A percentile compares a stretch with the other conserved stretches of the same genome.
These are phyloP conservation scores for Ottelia alismoides DNA, from an alignment of 106 monocot species.

Conservation along the genomic window DNA sequence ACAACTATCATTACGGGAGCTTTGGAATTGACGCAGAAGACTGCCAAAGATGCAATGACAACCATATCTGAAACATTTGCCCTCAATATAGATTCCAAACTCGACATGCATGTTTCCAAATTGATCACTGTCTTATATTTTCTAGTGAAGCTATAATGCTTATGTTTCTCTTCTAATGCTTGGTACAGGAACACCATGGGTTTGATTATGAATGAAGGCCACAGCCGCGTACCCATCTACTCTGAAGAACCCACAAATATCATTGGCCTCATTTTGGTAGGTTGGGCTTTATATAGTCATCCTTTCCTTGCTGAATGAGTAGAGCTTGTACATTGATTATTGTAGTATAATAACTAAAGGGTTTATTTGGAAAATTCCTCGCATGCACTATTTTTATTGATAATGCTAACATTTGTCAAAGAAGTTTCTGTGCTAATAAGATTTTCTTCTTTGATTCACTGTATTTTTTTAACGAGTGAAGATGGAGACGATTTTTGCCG, in stretches of 20 bases:
- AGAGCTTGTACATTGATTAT: too few relatives aligned
- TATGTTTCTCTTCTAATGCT: not conserved
- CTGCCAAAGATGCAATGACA: slow-evolving; percentile 91
- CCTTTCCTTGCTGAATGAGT: not conserved
- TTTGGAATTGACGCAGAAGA: slow-evolving; percentile 90
- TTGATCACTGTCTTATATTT: not conserved
- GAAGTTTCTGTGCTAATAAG: too few relatives aligned
- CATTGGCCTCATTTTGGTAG: slow-evolving; percentile 97
- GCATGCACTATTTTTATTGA: too few relatives aligned
- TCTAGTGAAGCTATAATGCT: not conserved
- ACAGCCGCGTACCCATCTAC: slow-evolving; percentile 98
- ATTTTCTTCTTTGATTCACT: too few relatives aligned
- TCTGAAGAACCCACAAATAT: slow-evolving; percentile 78
- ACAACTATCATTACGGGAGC: slow-evolving; percentile 98
- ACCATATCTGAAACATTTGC: slow-evolving; percentile 74
- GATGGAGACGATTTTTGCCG: too few relatives aligned
- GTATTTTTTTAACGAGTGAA: too few relatives aligned
- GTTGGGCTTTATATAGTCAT: not conserved
- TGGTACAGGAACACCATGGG: slow-evolving; percentile 56
- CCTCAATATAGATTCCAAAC: slow-evolving; percentile 83
- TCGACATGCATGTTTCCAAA: slow-evolving; percentile 66
- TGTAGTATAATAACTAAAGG: too few relatives aligned
- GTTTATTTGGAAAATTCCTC: too few relatives aligned
- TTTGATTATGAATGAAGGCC: slow-evolving; percentile 88
- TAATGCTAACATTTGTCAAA: too few relatives aligned